Conservation (phyloP, 2,329 filamentous ascomycete species). For the Botrytis pseudocinerea region DNA sequence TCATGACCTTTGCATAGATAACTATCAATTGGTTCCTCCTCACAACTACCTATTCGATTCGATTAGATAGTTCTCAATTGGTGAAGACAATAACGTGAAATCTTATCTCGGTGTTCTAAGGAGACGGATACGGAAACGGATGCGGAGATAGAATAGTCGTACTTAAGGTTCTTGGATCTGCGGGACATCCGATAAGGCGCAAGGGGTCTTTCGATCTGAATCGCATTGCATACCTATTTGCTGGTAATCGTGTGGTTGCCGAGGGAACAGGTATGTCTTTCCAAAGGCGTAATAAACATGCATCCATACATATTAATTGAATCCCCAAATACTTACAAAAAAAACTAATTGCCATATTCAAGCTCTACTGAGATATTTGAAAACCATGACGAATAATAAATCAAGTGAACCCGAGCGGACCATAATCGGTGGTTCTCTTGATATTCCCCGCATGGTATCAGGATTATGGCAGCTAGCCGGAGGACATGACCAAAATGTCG, state of each 20-base stretch:
- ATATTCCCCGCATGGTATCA: constrained; percentile 28
- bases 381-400: not conserved
- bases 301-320: not conserved
- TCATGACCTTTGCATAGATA: not conserved
- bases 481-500: constrained; percentile 28
- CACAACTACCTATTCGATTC: not conserved
- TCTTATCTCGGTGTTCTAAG: not conserved
- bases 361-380: not conserved
- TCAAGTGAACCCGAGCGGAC: not conserved
- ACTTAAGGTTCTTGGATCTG: not conserved
- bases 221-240: too few relatives aligned
- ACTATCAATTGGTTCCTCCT: not conserved
- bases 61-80: not conserved
- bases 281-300: not conserved
- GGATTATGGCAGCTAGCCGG: constrained; percentile 31
- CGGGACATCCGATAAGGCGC: not conserved
- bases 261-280: not conserved
- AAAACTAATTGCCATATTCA: not conserved
- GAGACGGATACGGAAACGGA: not conserved
- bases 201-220: not conserved
- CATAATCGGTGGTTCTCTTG: constrained; percentile 20
- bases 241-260: not conserved
- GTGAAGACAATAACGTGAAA: not conserved
- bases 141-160: not conserved
- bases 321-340: not conserved